Evolutionary conservation across 805 yeast genomes (phyloP), one percentile per base, ranked within the genome.

Genomic region (Vanderwaltozyma yarrowii): DNA sequence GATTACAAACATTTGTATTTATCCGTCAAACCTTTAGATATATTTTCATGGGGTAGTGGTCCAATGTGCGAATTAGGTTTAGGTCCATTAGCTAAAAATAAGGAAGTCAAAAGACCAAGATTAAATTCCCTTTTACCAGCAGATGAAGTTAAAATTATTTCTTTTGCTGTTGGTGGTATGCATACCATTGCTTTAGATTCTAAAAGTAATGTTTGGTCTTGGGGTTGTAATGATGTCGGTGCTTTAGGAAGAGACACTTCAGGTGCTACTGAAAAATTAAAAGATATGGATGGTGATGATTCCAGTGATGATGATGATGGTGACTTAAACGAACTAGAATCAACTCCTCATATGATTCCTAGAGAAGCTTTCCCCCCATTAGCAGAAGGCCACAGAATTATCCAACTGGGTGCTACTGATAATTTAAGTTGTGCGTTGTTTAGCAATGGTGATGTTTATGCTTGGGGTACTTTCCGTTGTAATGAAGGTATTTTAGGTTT

Each of bases 391-490:
- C 56, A 64, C 14, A 74, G 71, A 38, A 76, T 89, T 36, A 83
- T 84, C 17, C 92, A 81, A 55, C 59, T 89, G 29, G 87, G 86
- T 13, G 96, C 97, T 4, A 82, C 96, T 9, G 98, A 92, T 58
- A 89, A 87, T 52, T 64, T 89, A 43, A 82, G 95, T 30, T 88
- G 89, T 14, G 85, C 78, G 2, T 62, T 92, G 41, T 73, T 79
- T 29, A 80, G 74, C 33, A 78, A 76, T 38, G 97, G 98, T 27
- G 85, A 82, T 29, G 87, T 94, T 9, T 92, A 79, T 60, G 94
- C 96, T 0, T 92, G 98, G 97, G 99, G 99, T 28, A 84, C 96
- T 16, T 92, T 92, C 65, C 80, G 92, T 64, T 78, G 87, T 57
- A 84, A 84, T 50, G 97, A 92, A 62, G 98, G 98, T 38, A 67